These are phyloP conservation scores for Coniella vitis DNA, from an alignment of 2,329 filamentous ascomycete species.

Conservation along the genomic window DNA sequence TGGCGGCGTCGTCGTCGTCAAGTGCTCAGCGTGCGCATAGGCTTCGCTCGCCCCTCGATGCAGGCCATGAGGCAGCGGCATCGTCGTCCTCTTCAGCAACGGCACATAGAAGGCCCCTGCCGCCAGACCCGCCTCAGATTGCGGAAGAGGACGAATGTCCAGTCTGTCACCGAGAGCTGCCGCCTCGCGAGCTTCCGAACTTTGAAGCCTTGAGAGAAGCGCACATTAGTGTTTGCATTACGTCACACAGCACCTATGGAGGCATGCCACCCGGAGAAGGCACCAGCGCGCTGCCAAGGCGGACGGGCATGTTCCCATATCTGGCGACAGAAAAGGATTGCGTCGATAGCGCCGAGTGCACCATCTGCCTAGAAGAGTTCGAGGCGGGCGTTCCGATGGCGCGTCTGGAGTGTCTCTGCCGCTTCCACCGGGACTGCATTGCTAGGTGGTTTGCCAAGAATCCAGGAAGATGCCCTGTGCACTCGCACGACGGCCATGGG, in stretches of 20 bases:
- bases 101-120: constrained; percentile 30
- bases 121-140: constrained; percentile 41
- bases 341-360: constrained; percentile 60
- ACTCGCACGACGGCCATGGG: constrained; percentile 57
- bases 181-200: constrained; percentile 46
- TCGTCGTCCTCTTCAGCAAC: constrained; percentile 26
- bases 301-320: constrained; percentile 58
- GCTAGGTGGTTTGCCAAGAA: constrained; percentile 55
- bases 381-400: constrained; percentile 56
- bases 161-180: constrained; percentile 66
- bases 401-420: constrained; percentile 59
- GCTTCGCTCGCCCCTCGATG: constrained; percentile 27
- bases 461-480: constrained; percentile 58
- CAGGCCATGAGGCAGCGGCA: constrained; percentile 25
- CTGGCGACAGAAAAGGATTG: constrained; percentile 61
- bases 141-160: constrained; percentile 75
- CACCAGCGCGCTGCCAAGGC: constrained; percentile 28
- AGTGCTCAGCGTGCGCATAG: constrained; percentile 13
- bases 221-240: constrained; percentile 54
- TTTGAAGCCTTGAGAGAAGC: constrained; percentile 48
- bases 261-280: constrained; percentile 18
- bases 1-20: constrained; percentile 19
- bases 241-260: constrained; percentile 44
- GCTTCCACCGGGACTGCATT: constrained; percentile 57
- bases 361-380: constrained; percentile 62